phyloP scores from a whole-genome alignment of 306 rosid genomes.

The Trifolium fragiferum region DNA sequence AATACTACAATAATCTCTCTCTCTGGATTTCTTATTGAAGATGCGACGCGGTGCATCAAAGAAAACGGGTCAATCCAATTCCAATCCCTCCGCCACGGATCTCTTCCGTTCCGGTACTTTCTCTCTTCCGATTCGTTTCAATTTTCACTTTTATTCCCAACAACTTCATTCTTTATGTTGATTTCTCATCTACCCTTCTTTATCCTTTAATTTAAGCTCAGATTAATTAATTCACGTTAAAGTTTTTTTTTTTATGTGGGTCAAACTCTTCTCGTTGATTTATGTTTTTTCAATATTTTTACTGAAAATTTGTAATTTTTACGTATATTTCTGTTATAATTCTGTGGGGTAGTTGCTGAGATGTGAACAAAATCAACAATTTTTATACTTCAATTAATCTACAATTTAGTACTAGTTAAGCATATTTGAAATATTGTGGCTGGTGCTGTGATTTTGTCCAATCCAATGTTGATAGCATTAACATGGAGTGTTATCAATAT shows the following conservation, averaged over 20 bases:
- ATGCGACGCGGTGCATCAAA: constrained; percentile 82
- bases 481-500: constrained; percentile 8
- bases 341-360: constrained; percentile 16
- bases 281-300: background rate
- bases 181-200: background rate
- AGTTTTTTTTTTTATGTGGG: background rate
- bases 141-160: background rate
- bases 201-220: background rate
- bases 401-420: background rate
- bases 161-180: background rate
- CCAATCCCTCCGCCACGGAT: constrained; percentile 70
- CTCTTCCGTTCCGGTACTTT: constrained; percentile 77
- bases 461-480: background rate
- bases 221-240: constrained; percentile 8
- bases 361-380: background rate
- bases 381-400: background rate
- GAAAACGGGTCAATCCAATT: constrained; percentile 78
- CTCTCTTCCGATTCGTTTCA: background rate
- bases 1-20: background rate
- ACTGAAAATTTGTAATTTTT: constrained; percentile 3
- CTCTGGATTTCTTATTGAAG: constrained; percentile 57
- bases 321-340: background rate
- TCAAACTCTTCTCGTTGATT: background rate
- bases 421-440: too few species aligned
- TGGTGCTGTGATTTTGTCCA: too few species aligned